Evolutionary conservation across 768 basidiomycete genomes (phyloP).

Genomic region (Lyophyllum decastes): DNA sequence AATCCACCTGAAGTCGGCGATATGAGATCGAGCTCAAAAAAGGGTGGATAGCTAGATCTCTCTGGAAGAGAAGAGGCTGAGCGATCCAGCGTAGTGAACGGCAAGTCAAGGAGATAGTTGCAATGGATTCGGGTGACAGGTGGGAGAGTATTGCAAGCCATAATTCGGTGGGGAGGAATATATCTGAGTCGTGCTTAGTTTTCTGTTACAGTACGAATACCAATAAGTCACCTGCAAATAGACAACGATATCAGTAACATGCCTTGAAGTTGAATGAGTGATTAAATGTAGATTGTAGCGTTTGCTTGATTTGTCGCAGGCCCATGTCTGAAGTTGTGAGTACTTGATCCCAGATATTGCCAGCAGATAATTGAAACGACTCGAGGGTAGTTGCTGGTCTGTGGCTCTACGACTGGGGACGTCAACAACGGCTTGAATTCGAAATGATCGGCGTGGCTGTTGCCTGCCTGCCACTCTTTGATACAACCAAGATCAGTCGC

Average conservation of each 20-base stretch:
- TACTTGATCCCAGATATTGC: background rate
- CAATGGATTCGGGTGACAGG: conserved; percentile 4
- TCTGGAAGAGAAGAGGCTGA: conserved; percentile 17
- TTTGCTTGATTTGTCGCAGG: background rate
- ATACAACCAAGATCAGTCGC: background rate
- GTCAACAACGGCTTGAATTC: no score
- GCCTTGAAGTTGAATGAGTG: background rate
- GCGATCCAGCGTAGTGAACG: conserved; percentile 16
- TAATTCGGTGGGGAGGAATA: conserved; percentile 20
- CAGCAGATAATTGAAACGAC: no score
- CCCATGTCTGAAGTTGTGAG: background rate
- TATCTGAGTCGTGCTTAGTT: conserved; percentile 1
- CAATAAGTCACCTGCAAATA: no score
- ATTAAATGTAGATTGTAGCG: background rate
- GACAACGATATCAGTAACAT: background rate
- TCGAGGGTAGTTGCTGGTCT: no score
- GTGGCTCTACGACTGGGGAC: no score
- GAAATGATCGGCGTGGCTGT: background rate
- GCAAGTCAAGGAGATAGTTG: conserved; percentile 12
- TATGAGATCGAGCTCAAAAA: conserved; percentile 21
- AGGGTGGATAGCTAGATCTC: conserved; percentile 14
- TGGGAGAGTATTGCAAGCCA: conserved; percentile 20
- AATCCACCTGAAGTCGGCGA: conserved; percentile 12
- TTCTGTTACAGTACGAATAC: background rate
- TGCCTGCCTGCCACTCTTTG: background rate